Evolutionary conservation across 2,329 filamentous ascomycete species (phyloP), one percentile per base, ranked within the genome.

Genomic region (Colletotrichum sublineola): DNA sequence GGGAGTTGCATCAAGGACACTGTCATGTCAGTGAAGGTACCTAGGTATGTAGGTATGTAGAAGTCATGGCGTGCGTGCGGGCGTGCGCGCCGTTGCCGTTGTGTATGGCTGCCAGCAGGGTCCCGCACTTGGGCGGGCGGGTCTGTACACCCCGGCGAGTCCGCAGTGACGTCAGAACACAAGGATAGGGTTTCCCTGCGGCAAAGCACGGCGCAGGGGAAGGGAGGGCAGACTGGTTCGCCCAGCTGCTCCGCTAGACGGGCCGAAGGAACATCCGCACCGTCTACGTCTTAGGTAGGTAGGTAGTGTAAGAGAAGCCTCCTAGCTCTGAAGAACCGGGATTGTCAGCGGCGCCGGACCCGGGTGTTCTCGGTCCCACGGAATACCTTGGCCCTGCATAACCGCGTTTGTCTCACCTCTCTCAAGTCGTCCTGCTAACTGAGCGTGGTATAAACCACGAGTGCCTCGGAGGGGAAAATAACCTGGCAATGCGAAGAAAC

Each of bases 111-210:
- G 48, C 63, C 40, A 55, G 40, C 56, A 56, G 24, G 63, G 56
- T 36, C 50, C 63, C 68, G 62, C 40, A 15, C 44, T n/a, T 46
- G 40, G 15, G 3, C 1, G 12, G 29, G 68, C 42, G 69, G 69
- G 65, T 20, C 4, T 5, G 5, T 11, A 18, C 31, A 40, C 58
- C 31, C 40, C 58, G 52, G 69, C 33, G 52, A 46, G 52, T 40
- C 69, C 69, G 65, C 24, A 69, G 65, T 72, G 69, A 72, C 69
- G 69, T 72, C 69, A 72, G 12, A 1, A 0, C 1, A 6, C 11
- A 38, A 63, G 44, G 53, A 20, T 7, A 44, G 42, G 15, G 42
- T 20, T 6, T 14, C 24, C 33, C 24, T 24, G 55, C 38, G 53
- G 56, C 46, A 11, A 36, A 29, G 44, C 46, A 24, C 42, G 12